These are phyloP conservation scores for Syncephalastrum sp. DNA, from an alignment of 371 early-diverging fungal species.

Conservation along the genomic window DNA sequence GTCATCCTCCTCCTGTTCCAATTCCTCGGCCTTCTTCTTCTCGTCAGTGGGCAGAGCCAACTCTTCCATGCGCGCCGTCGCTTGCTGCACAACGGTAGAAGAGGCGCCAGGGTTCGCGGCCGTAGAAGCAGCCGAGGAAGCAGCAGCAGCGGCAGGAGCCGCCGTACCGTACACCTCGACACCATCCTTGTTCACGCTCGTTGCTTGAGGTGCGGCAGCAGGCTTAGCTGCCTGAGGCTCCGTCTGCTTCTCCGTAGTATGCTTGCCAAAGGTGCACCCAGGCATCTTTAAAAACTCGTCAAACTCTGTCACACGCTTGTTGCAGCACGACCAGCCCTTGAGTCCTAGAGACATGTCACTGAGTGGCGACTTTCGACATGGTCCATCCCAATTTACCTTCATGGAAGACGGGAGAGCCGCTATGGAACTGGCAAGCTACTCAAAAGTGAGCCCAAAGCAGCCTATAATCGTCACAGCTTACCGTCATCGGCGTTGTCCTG, in stretches of 20 bases:
- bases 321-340: conserved; percentile 95
- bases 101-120: no score
- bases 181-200: conserved; percentile 34
- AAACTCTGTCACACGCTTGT: conserved; percentile 86
- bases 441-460: conserved; percentile 1
- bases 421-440: conserved; percentile 72
- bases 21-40: conserved; percentile 24
- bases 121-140: not conserved
- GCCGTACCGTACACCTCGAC: conserved; percentile 40
- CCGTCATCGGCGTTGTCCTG: conserved; percentile 66
- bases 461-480: conserved; percentile 13
- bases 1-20: conserved; percentile 75
- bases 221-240: conserved; percentile 26
- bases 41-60: conserved; percentile 8
- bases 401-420: conserved; percentile 89
- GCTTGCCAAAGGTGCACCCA: conserved; percentile 72
- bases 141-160: not conserved
- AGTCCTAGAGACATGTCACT: conserved; percentile 42
- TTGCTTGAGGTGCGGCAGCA: conserved; percentile 17
- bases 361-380: not conserved
- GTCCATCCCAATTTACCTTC: conserved; percentile 51
- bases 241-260: conserved; percentile 56
- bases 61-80: conserved; percentile 2
- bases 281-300: conserved; percentile 89
- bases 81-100: no score